Conservation (phyloP, 805 yeast genomes). For the Candida palmyrensis region DNA sequence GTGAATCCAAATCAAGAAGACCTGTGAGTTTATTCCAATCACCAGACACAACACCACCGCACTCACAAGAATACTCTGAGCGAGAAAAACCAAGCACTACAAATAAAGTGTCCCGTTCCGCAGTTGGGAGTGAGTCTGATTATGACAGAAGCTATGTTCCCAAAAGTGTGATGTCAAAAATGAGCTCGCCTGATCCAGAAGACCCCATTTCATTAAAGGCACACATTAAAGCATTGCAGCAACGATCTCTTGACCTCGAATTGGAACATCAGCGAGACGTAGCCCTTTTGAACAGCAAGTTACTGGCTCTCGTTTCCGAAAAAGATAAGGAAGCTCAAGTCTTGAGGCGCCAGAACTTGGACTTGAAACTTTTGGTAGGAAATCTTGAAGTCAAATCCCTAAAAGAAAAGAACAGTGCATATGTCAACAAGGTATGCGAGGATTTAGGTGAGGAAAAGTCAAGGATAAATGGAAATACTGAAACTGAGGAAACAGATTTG, state of each 20-base stretch:
- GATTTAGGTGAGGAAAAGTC: not conserved
- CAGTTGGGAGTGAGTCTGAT: constrained; percentile 4
- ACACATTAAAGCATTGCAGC: not conserved
- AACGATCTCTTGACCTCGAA: not conserved
- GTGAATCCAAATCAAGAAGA: constrained; percentile 2
- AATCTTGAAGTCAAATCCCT: constrained; percentile 4
- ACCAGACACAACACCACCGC: constrained; percentile 32
- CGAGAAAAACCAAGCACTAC: not conserved
- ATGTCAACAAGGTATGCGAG: not conserved
- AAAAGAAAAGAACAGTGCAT: constrained; percentile 2
- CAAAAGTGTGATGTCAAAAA: constrained; percentile 4
- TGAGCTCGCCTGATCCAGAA: constrained; percentile 2
- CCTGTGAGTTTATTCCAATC: constrained; percentile 9
- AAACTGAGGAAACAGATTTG: not conserved
- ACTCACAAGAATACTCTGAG: constrained; percentile 16
- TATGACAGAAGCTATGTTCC: constrained; percentile 10
- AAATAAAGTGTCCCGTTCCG: not conserved
- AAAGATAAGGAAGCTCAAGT: constrained; percentile 5
- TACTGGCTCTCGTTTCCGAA: constrained; percentile 6
- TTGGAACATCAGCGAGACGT: constrained; percentile 7
- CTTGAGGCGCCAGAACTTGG: constrained; percentile 3
- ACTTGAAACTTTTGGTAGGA: constrained; percentile 5
- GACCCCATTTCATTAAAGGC: not conserved
- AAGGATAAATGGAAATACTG: not conserved
- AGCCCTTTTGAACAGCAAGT: constrained; percentile 8